Evolutionary conservation across 2,329 filamentous ascomycete species (phyloP), one percentile per base, ranked within the genome.

Genomic region (Fusarium sacchari): DNA sequence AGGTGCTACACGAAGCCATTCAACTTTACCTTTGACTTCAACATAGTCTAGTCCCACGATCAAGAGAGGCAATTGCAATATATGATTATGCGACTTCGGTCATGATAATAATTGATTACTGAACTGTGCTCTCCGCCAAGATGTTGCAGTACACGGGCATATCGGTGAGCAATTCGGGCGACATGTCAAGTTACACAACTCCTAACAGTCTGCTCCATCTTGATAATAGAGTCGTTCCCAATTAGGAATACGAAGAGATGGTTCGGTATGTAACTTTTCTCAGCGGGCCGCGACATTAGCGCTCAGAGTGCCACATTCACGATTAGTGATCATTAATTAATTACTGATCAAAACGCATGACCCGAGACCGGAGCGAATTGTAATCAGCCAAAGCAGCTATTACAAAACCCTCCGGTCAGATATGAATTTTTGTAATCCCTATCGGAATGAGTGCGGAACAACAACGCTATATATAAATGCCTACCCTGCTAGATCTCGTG

Each of bases 1-100:
- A 60, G 69, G 5, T 72, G 69, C 18, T 64, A 72, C 1, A 56
- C 60, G 0, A 60, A 52, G 43, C 59, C 68, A 5, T 72, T 72
- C 8, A 22, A 50, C 32, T 72, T 72, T 42, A 60, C 59, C 1
- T 72, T 72, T 3, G 4, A 72, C 30, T 72, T 72, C 4, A 55
- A 37, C 26, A 20, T 69, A 32, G 55, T 26, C 5, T 72, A 72
- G 28, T 2, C 3, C 2, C 2, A 20, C 14, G 7, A 20, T 17
- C 12, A 11, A 7, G 12, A 13, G 14, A 3, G 15, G 14, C n/a
- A n/a, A 17, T 3, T 24, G 6, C 0, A 47, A 30, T 4, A 30
- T 4, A 7, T 18, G 6, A 13, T 28, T 13, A 26, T 13, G 20
- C 11, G 15, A 55, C 15, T 11, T 22, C 14, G 24, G 14, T 7